phyloP scores from a whole-genome alignment of 2,329 filamentous ascomycete genomes.

The Hyphodiscus sp. region DNA sequence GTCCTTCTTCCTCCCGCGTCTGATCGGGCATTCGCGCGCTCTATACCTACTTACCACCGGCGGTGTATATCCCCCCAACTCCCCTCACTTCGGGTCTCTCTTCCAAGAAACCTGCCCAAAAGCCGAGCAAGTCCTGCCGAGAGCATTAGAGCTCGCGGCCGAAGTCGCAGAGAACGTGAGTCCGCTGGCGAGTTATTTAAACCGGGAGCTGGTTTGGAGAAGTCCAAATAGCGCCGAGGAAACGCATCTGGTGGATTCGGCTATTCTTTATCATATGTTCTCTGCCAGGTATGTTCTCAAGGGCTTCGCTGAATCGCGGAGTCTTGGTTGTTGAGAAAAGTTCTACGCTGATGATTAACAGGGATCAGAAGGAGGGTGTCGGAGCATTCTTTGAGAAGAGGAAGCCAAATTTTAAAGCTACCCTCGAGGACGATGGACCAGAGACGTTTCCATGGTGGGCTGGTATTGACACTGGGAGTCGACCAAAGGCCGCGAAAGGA shows the following conservation, averaged over 20 bases:
- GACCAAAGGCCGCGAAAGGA: background rate
- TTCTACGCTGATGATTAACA: slow-evolving; percentile 24
- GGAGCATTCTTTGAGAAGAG: slow-evolving; percentile 53
- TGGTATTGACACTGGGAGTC: background rate
- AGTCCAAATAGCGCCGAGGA: slow-evolving; percentile 54
- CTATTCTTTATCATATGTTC: slow-evolving; percentile 51
- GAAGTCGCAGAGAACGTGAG: slow-evolving; percentile 62
- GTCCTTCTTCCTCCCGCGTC: slow-evolving; percentile 63
- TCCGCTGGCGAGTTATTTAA: slow-evolving; percentile 55
- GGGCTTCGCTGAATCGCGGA: too few relatives aligned
- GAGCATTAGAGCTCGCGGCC: slow-evolving; percentile 57
- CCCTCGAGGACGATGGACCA: slow-evolving; percentile 46
- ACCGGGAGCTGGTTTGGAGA: slow-evolving; percentile 63
- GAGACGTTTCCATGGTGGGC: slow-evolving; percentile 53
- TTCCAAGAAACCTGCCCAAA: slow-evolving; percentile 57
- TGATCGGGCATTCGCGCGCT: slow-evolving; percentile 58
- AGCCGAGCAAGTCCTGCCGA: slow-evolving; percentile 52
- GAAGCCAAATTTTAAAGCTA: slow-evolving; percentile 46
- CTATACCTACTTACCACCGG: slow-evolving; percentile 62
- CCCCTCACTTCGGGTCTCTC: slow-evolving; percentile 48
- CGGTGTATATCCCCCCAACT: slow-evolving; percentile 44
- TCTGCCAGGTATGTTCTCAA: slow-evolving; percentile 1
- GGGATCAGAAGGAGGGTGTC: slow-evolving; percentile 53
- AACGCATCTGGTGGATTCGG: slow-evolving; percentile 61
- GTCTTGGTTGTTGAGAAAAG: background rate